Percentiles rank a stretch among this genome's conserved stretches.
phyloP scores from a whole-genome alignment of 83 land plant genomes.

The Picea engelmannii region DNA sequence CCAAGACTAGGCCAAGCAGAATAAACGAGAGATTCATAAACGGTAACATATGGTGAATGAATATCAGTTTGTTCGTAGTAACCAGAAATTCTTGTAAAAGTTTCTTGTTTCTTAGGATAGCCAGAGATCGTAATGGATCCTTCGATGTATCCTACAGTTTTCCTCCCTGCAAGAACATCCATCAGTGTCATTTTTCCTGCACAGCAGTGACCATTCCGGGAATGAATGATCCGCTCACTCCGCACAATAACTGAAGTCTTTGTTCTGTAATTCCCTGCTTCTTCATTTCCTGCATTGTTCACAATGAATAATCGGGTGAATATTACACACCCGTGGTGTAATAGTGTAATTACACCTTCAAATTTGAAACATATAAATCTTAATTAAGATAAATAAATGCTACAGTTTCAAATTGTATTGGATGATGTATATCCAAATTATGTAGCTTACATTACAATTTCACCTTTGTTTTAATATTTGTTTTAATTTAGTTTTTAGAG shows the following conservation, averaged over 20 bases:
- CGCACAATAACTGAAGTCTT: neutral
- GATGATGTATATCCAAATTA: too few species aligned
- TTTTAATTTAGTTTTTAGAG: too few species aligned
- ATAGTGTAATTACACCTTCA: neutral
- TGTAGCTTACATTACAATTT: too few species aligned
- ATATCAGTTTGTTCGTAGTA: constrained; percentile 9
- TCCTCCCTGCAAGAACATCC: constrained; percentile 42
- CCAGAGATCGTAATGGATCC: constrained; percentile 4
- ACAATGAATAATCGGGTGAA: neutral
- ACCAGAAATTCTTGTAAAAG: constrained; percentile 14
- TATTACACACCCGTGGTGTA: constrained; percentile 44
- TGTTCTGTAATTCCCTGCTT: constrained; percentile 32
- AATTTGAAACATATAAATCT: too few species aligned
- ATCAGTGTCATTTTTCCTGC: constrained; percentile 24
- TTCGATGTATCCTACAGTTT: constrained; percentile 16
- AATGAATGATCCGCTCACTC: neutral
- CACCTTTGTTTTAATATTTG: too few species aligned
- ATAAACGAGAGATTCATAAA: neutral
- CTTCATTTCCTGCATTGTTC: constrained; percentile 24
- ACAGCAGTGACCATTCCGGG: neutral
- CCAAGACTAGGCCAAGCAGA: neutral
- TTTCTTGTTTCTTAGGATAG: constrained; percentile 10
- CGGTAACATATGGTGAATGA: neutral
- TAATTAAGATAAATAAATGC: neutral
- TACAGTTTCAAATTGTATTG: too few species aligned